Evolutionary conservation across 2,329 filamentous ascomycete genomes (phyloP), one percentile per base, ranked within the genome.

Genomic region (Coniochaeta ligniaria): DNA sequence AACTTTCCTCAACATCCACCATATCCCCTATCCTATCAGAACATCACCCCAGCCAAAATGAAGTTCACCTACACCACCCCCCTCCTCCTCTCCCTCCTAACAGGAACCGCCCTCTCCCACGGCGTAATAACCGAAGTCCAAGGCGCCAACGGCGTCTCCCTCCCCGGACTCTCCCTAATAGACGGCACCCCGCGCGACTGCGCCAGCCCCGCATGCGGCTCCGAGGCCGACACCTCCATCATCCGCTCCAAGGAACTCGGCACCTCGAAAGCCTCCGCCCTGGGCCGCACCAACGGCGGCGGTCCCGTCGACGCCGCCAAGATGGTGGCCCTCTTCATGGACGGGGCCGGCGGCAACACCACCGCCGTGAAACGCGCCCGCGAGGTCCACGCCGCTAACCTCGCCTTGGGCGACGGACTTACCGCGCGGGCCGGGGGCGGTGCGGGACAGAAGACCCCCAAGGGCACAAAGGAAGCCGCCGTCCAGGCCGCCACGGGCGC

Each of bases 141-240:
- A 65, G 85, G 85, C 60, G 82, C 83, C 65, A 88, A 88, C 67
- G 80, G 81, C 63, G 84, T 87, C 50, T 78, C 70, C 64, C 87
- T 88, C 84, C 83, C 84, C 36, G 84, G 82, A 70, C 80, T 87
- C 56, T 80, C 81, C 14, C 83, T 88, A 64, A 76, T 78, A 55
- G 86, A 89, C 63, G 86, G 85, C 67, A 89, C 86, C 63, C 87
- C 86, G 58, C 85, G 87, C 68, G 85, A 89, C 74, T 89, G 86
- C 72, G 77, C 82, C 58, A 77, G 76, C 67, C 84, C 86, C 66
- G 64, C 71, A 54, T 89, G 85, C 69, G 87, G 86, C 61, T 81
- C 86, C n/a, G 82, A 89, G 71, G 83, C 81, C 62, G 87, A 90
- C 69, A 89, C 87, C n/a, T 79, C 86, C 71, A 88, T 89, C 76